Percentiles rank a stretch among this genome's conserved stretches.
phyloP scores from a whole-genome alignment of 768 basidiomycete species.

The Sutorius australiensis region DNA sequence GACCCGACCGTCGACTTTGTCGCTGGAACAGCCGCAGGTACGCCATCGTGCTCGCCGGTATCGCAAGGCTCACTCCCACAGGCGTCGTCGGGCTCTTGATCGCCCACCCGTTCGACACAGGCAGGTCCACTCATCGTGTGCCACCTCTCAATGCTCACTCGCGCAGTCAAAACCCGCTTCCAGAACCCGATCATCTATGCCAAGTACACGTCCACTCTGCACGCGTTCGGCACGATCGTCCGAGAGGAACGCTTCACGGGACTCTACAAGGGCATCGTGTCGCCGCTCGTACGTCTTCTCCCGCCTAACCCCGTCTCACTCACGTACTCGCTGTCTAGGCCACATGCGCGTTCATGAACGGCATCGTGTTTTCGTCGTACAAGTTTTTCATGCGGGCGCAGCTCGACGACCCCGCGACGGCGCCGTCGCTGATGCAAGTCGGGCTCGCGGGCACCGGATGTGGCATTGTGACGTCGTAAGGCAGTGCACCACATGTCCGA shows the following conservation, averaged over 20 bases:
- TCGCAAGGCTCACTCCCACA: neutral
- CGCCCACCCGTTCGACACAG: constrained; percentile 78
- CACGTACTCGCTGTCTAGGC: constrained; percentile 37
- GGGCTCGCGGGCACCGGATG: constrained; percentile 75
- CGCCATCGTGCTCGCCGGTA: no score
- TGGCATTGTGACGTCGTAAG: constrained; percentile 77
- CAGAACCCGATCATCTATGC: constrained; percentile 58
- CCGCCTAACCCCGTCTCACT: neutral
- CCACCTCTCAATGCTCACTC: neutral
- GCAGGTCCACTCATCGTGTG: constrained; percentile 25
- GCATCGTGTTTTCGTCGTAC: constrained; percentile 83
- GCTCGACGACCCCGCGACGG: constrained; percentile 39
- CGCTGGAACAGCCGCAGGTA: constrained; percentile 70
- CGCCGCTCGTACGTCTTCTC: constrained; percentile 64
- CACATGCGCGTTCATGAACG: constrained; percentile 74
- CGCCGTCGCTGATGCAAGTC: constrained; percentile 70
- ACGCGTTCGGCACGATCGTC: constrained; percentile 64
- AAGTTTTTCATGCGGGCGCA: constrained; percentile 72
- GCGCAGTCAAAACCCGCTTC: constrained; percentile 73
- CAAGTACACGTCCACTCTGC: constrained; percentile 60
- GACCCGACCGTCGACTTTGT: constrained; percentile 72
- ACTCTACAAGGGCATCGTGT: constrained; percentile 72
- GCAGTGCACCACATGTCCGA: constrained; percentile 1
- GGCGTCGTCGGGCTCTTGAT: constrained; percentile 65
- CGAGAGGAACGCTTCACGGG: constrained; percentile 66